Conservation (phyloP, 2,329 filamentous ascomycete genomes). For the Colletotrichum graminicola region DNA sequence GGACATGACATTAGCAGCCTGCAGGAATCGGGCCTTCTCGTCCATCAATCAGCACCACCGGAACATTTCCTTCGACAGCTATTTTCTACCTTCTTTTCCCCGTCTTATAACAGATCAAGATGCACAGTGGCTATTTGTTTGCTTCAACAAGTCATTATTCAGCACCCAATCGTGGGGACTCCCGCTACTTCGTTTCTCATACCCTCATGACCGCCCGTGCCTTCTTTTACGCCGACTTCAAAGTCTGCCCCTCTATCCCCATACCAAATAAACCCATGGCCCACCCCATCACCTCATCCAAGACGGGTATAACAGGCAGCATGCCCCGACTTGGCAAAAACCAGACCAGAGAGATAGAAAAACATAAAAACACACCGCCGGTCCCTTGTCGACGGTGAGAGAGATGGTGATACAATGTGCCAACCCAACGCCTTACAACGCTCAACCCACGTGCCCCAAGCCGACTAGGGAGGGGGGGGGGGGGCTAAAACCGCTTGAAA, state of each 20-base stretch:
- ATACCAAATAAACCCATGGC: background rate
- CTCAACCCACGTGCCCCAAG: slow-evolving; percentile 14
- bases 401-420: slow-evolving; percentile 46
- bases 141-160: slow-evolving; percentile 5
- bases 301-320: slow-evolving; percentile 1
- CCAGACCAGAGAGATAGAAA: background rate
- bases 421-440: slow-evolving; percentile 41
- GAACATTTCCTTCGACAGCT: background rate
- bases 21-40: background rate
- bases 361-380: background rate
- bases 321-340: background rate
- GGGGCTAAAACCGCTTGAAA: background rate
- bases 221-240: background rate
- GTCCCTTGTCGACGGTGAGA: slow-evolving; percentile 2
- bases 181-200: background rate
- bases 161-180: background rate
- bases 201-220: background rate
- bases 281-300: background rate
- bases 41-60: background rate
- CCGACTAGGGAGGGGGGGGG: background rate
- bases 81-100: background rate
- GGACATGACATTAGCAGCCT: background rate
- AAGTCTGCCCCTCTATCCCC: background rate
- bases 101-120: background rate
- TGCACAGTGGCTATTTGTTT: background rate